These are phyloP conservation scores for Schizothecium vesticola DNA, from an alignment of 495 filamentous ascomycete species.

Conservation along the genomic window DNA sequence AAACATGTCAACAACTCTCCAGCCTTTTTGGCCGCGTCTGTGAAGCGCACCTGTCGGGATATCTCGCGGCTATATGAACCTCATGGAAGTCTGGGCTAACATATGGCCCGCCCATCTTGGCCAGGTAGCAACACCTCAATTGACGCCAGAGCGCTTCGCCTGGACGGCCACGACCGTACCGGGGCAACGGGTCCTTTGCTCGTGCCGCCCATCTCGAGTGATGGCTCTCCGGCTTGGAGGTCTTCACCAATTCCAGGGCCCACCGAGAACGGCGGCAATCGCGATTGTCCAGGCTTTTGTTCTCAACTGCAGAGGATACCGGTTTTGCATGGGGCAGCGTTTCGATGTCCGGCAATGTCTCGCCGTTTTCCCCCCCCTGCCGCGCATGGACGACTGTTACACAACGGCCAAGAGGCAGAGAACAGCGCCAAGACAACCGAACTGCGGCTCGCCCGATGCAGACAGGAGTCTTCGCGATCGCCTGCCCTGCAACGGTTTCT, in stretches of 20 bases:
- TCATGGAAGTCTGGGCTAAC: background rate
- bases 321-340: background rate
- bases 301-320: background rate
- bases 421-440: background rate
- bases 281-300: background rate
- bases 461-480: slow-evolving; percentile 26
- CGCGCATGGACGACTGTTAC: background rate
- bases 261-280: background rate
- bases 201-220: background rate
- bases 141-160: background rate
- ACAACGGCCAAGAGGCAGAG: slow-evolving; percentile 28
- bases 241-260: background rate
- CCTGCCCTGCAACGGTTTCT: slow-evolving; percentile 18
- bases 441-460: slow-evolving; percentile 19
- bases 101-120: background rate
- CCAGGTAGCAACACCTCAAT: background rate
- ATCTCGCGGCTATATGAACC: background rate
- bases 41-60: background rate
- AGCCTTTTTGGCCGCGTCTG: background rate
- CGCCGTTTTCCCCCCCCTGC: background rate
- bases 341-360: background rate
- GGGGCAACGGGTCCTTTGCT: background rate
- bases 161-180: background rate
- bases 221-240: background rate
- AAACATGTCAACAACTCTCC: background rate